Evolutionary conservation across 108 stramenopile genomes (phyloP).

Genomic region (Nitzschia inconspicua): DNA sequence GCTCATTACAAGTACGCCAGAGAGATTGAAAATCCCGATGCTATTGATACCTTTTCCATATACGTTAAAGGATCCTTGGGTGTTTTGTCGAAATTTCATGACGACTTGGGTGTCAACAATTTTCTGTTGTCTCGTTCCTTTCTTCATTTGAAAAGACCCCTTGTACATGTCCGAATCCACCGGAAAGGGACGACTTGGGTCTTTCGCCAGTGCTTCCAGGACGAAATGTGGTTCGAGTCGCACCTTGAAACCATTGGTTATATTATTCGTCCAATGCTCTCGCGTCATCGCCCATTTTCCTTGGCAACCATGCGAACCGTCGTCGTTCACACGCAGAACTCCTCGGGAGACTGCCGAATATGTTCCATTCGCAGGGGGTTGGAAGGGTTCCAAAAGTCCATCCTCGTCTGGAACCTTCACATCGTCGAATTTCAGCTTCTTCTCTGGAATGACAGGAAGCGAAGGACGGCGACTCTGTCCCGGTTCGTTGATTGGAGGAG

Average conservation of each 20-base stretch:
- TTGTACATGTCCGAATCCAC: conserved; percentile 77
- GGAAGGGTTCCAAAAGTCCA: conserved; percentile 9
- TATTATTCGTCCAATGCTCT: conserved; percentile 63
- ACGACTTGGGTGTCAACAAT: conserved; percentile 72
- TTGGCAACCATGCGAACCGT: conserved; percentile 68
- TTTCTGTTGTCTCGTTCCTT: conserved; percentile 43
- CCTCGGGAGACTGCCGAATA: conserved; percentile 77
- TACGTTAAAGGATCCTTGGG: conserved; percentile 72
- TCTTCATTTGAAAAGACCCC: conserved; percentile 72
- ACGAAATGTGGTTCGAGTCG: conserved; percentile 65
- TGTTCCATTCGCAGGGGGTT: conserved; percentile 32
- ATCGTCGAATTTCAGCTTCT: conserved; percentile 53
- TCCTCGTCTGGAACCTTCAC: conserved; percentile 40
- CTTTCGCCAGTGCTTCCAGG: conserved; percentile 28
- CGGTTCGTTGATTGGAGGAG: conserved; percentile 46
- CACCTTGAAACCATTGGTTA: conserved; percentile 66
- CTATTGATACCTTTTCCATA: conserved; percentile 78
- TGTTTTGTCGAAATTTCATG: conserved; percentile 72
- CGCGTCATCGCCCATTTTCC: conserved; percentile 81
- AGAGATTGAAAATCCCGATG: conserved; percentile 63
- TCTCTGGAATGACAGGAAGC: conserved; percentile 24
- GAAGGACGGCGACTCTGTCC: conserved; percentile 26
- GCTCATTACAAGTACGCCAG: conserved; percentile 62
- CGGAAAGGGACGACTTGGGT: conserved; percentile 46
- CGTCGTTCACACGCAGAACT: conserved; percentile 65